Conservation (phyloP, 768 basidiomycete species). For the Suillus subluteus region DNA sequence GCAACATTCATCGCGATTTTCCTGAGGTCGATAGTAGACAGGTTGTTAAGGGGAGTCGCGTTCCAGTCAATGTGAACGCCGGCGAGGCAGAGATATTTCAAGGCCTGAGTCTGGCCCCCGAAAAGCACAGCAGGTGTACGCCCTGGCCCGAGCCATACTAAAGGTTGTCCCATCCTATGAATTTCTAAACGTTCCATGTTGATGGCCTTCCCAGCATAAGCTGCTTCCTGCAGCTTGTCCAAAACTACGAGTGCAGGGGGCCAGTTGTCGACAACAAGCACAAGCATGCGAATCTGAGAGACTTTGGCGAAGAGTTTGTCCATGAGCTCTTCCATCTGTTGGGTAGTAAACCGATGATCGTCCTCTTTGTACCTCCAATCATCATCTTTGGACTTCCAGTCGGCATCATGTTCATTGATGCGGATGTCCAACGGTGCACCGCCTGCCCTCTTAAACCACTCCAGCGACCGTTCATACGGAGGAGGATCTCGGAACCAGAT, state of each 20-base stretch:
- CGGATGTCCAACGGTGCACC: slow-evolving; percentile 61
- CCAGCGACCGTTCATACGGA: slow-evolving; percentile 52
- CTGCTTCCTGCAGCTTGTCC: slow-evolving; percentile 47
- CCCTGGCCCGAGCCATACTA: slow-evolving; percentile 48
- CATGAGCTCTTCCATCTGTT: slow-evolving; percentile 52
- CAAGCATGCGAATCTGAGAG: slow-evolving; percentile 60
- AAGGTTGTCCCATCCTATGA: slow-evolving; percentile 56
- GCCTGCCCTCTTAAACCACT: slow-evolving; percentile 62
- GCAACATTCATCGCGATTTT: slow-evolving; percentile 56
- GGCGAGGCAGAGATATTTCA: slow-evolving; percentile 56
- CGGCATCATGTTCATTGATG: slow-evolving; percentile 48
- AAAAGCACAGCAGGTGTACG: slow-evolving; percentile 50
- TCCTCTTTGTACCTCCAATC: slow-evolving; percentile 22
- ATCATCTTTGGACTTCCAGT: slow-evolving; percentile 24
- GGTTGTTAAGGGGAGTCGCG: slow-evolving; percentile 48
- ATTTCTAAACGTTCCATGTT: slow-evolving; percentile 67
- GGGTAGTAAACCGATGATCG: slow-evolving; percentile 39
- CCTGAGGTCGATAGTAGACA: slow-evolving; percentile 68
- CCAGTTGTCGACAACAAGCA: slow-evolving; percentile 61
- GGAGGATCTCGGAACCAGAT: slow-evolving; percentile 63
- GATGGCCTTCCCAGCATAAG: slow-evolving; percentile 38
- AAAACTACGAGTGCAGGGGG: slow-evolving; percentile 54
- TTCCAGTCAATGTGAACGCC: slow-evolving; percentile 68
- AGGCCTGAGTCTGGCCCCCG: slow-evolving; percentile 45
- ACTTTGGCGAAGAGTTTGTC: slow-evolving; percentile 54